Evolutionary conservation across 2,329 filamentous ascomycete species (phyloP), one percentile per base, ranked within the genome.

Genomic region (Fusarium caatingaense): DNA sequence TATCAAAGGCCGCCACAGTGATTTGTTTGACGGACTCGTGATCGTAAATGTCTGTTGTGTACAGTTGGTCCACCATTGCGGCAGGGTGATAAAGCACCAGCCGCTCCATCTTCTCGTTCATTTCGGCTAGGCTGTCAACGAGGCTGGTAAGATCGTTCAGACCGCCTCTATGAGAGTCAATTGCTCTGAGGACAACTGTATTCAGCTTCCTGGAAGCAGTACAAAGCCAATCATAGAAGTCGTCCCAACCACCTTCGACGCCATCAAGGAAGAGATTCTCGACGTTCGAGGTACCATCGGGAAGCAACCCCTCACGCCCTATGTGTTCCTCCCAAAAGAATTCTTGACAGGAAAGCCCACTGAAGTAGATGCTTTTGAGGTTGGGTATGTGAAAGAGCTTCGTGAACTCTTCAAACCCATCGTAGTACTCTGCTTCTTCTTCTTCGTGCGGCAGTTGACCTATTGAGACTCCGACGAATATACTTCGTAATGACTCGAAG

Each of bases 241-340:
- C 2, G 2, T 3, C 16, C 10, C 8, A 32, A 10, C 27, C n/a
- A 1, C 34, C 2, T 20, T 72, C 56, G 8, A 18, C 21, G 6
- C 27, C 2, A 21, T 72, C 68, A 3, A 72, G 50, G 4, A 64
- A 72, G 0, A 72, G 18, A 6, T 34, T 50, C n/a, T 64, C 45
- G 2, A 72, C 20, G 4, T 47, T 59, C 3, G 68, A 73, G 7
- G 42, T 60, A 5, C 8, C 1, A 3, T 2, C 0, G 12, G 67
- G 70, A 4, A 69, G 56, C 4, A 21, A 15, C 3, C 32, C 40
- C 2, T 37, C 20, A 0, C 54, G 16, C 3, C 15, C 16, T 16
- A 25, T 23, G 6, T 23, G 16, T 37, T 56, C 20, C 4, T 57
- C 41, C 6, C 34, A 37, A 0, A 7, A 0, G 6, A 23, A 8